Base-by-base conservation (phyloP, 2,329 filamentous ascomycete species). In the Scytalidium lignicola region DNA sequence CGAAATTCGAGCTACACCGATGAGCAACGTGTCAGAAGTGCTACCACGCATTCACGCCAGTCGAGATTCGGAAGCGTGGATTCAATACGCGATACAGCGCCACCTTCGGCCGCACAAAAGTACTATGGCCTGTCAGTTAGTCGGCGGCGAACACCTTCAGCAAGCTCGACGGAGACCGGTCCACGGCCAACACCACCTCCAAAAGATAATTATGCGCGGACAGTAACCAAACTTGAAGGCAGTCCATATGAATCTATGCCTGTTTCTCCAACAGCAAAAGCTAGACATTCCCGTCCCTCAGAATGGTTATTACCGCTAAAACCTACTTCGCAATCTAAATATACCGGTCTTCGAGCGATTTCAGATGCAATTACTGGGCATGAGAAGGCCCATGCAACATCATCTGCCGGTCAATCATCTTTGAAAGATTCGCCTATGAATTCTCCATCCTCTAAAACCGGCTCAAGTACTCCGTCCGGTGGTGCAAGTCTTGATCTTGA, bases 31-130 rank as follows among this genome's bases (percentile, higher is more conserved):
- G 71, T 84, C 50, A 77, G 85, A 54, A 86, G 79, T 56, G 82
- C 76, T 22, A 80, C 82, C 13, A 77, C 82, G 5, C 76, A 83
- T 56, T 84, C 83, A 47, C 78, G 86, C 53, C 88, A 92, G 62
- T 91, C 87, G 21, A 80, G 87, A 56, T 86, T 90, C 56, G 85
- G 85, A 48, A 95, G 90, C 65, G 77, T 85, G 44, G 88, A 90
- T 60, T 93, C 89, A 0, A 76, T 82, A 43, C 78, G 79, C 41
- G 85, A 89, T 43, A 72, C 75, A 26, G 65, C 72, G 3, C 62
- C 79, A 15, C 81, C 84, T n/a, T 72, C 80, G n/a, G 80, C 81
- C 18, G 74, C 75, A 9, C 85, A 90, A 60, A 82, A 85, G 57
- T 90, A 90, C 63, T 88, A 86, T 59, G 80, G 83, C 18, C 26